Evolutionary conservation across 2,329 filamentous ascomycete genomes (phyloP).

Genomic region (Xylariaceae sp.): DNA sequence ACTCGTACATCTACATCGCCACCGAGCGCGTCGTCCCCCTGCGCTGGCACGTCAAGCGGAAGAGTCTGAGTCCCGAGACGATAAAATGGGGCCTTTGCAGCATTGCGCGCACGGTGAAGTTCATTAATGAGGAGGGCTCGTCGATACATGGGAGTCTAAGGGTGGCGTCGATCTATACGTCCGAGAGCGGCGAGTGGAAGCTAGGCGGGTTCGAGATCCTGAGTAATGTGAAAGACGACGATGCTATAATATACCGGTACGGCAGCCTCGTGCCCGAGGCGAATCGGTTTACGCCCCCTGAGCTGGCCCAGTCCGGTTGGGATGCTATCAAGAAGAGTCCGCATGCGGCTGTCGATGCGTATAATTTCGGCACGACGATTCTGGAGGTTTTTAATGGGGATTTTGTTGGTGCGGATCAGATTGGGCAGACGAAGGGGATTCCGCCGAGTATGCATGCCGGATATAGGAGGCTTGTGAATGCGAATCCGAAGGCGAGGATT

Average conservation of each 20-base stretch:
- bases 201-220: constrained; percentile 88
- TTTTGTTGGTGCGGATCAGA: constrained; percentile 70
- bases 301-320: constrained; percentile 85
- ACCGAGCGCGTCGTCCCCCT: constrained; percentile 85
- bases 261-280: constrained; percentile 84
- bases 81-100: constrained; percentile 93
- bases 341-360: constrained; percentile 77
- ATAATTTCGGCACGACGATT: constrained; percentile 76
- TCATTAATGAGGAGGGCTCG: constrained; percentile 88
- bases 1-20: constrained; percentile 91
- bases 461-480: constrained; percentile 83
- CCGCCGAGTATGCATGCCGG: constrained; percentile 83
- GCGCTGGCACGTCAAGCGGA: constrained; percentile 83
- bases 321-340: constrained; percentile 80
- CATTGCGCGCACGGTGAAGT: constrained; percentile 86
- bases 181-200: constrained; percentile 97
- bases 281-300: constrained; percentile 77
- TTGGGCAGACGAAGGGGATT: constrained; percentile 78
- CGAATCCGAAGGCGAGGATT: constrained; percentile 82
- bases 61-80: constrained; percentile 83
- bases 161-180: constrained; percentile 83
- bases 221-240: constrained; percentile 93
- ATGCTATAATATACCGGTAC: constrained; percentile 89
- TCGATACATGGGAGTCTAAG: constrained; percentile 87
- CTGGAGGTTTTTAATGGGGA: constrained; percentile 89